Evolutionary conservation across 2,329 filamentous ascomycete species (phyloP).

Genomic region (Clarireedia monteithiana): DNA sequence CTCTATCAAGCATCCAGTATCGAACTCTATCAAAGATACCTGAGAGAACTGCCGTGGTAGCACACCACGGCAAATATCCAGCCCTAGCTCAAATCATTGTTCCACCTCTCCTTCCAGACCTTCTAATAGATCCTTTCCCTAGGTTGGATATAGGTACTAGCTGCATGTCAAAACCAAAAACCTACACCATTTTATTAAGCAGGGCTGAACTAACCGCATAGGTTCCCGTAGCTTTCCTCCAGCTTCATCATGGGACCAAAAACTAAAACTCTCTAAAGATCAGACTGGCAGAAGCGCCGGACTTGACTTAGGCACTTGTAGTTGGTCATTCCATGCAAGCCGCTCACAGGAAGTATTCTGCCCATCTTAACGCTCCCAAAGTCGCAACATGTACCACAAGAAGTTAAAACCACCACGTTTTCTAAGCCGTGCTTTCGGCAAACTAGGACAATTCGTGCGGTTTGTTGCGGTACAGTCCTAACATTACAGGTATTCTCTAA

Average conservation of each 20-base stretch:
- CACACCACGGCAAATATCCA: not conserved
- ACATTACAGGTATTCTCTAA: too few species aligned
- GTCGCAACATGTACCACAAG: not conserved
- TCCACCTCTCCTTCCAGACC: not conserved
- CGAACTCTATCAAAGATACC: not conserved
- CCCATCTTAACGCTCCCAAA: too few species aligned
- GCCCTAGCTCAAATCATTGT: not conserved
- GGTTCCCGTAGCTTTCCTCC: not conserved
- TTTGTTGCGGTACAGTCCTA: too few species aligned
- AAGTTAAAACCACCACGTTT: not conserved
- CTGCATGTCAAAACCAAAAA: not conserved
- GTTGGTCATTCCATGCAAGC: too few species aligned
- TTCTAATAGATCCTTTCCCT: not conserved
- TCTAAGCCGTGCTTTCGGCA: not conserved
- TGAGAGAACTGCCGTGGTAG: not conserved
- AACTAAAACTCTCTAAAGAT: too few species aligned
- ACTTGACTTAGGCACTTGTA: too few species aligned
- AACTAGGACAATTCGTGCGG: not conserved
- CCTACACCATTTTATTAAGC: not conserved
- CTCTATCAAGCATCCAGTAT: too few species aligned
- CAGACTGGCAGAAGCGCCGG: too few species aligned
- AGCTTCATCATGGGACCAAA: too few species aligned
- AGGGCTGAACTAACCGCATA: not conserved
- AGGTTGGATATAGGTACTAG: not conserved
- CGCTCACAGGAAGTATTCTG: not conserved